Base-by-base conservation (phyloP, 306 rosid species). In the Cucurbita ficifolia region DNA sequence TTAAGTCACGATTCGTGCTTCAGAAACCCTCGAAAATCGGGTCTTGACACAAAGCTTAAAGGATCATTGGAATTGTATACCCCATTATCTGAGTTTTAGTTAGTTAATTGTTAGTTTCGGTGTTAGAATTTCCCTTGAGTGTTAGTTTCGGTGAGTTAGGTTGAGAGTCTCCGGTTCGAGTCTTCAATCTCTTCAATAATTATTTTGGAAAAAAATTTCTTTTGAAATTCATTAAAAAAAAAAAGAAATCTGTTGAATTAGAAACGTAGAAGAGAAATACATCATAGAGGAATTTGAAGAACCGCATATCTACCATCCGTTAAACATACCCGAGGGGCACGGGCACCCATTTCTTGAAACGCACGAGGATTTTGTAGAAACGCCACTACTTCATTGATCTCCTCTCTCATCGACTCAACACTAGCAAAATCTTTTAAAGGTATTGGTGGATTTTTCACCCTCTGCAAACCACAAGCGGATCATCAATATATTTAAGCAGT, bases 361-460 rank as follows among this genome's bases (percentile, higher is more conserved):
- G 98, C 98, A 64, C 75, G 77, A 42, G 98, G 97, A 84, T 93
- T 93, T 81, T 84, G 92, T 69, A 93, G 88, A 86, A 93, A 93
- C 72, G 91, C 81, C 77, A 93, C 97, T 79, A 93, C 96, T 85
- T 93, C 98, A 75, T 88, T 88, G 68, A 93, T 90, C 84, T 93
- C 98, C 83, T 93, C 98, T 83, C 82, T 89, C 96, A 90, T 93
- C 60, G 97, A 89, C 74, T 94, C 97, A 21, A 90, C 70, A 81
- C 97, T 94, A 63, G 95, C 90, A 81, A 94, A 94, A 82, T 78
- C 84, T 79, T 84, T 89, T 89, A 94, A 87, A 1, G 92, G 97
- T 85, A 94, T 89, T 75, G 96, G 90, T 4, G 98, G 98, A 77
- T 89, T 89, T 86, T 90, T 94, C 83, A 94, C 98, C 86, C 98